Conservation (phyloP, 208 protist species). For the Herpetomonas samuelpessoai region DNA sequence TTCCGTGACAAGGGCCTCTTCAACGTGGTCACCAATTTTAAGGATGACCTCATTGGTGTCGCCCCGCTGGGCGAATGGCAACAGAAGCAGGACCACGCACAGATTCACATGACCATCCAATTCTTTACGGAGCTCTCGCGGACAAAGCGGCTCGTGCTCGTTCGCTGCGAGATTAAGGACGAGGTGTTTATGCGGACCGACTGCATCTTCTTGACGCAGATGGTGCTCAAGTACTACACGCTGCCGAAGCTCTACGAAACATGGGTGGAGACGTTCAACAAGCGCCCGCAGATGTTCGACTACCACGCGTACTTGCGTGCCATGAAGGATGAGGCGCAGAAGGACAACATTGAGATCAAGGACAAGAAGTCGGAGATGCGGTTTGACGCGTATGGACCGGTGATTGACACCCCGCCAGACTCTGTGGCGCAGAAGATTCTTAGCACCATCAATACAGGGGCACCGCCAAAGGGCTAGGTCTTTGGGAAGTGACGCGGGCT, state of each 20-base stretch:
- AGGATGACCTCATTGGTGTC: slow-evolving; percentile 82
- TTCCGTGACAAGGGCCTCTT: slow-evolving; percentile 92
- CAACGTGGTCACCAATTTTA: slow-evolving; percentile 92
- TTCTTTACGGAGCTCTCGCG: slow-evolving; percentile 91
- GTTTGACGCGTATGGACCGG: slow-evolving; percentile 75
- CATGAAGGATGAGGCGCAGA: slow-evolving; percentile 90
- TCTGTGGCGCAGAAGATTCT: slow-evolving; percentile 69
- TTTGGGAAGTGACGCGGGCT: not conserved
- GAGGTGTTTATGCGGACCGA: slow-evolving; percentile 86
- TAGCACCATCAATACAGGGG: slow-evolving; percentile 14
- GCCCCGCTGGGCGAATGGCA: slow-evolving; percentile 88
- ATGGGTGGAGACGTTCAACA: slow-evolving; percentile 92
- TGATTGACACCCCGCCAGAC: slow-evolving; percentile 85
- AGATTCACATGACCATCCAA: slow-evolving; percentile 92
- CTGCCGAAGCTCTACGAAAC: slow-evolving; percentile 74
- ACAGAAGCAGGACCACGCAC: slow-evolving; percentile 79
- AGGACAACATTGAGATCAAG: slow-evolving; percentile 82
- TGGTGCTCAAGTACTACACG: slow-evolving; percentile 92
- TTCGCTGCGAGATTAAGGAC: slow-evolving; percentile 92
- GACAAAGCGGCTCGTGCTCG: slow-evolving; percentile 83
- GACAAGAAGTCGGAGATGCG: slow-evolving; percentile 77
- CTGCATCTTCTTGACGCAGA: slow-evolving; percentile 89
- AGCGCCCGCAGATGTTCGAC: slow-evolving; percentile 77
- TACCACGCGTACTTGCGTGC: slow-evolving; percentile 85
- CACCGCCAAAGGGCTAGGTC: not conserved